phyloP scores from a whole-genome alignment of 2,329 filamentous ascomycete genomes.

The Talaromyces sp. region DNA sequence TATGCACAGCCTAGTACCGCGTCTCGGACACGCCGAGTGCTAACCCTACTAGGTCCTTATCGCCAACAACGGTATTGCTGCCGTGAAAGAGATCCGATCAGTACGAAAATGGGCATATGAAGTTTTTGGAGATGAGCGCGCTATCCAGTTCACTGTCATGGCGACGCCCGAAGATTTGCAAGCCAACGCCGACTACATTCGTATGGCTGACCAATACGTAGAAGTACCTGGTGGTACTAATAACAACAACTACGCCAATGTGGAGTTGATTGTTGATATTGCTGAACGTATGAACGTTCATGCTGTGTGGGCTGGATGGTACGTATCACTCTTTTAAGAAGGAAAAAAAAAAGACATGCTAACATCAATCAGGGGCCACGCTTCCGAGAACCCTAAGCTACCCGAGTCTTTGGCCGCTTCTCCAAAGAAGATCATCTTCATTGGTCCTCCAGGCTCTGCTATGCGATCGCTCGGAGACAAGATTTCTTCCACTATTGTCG shows the following conservation, averaged over 20 bases:
- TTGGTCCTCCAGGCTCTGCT: slow-evolving; percentile 92
- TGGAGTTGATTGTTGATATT: slow-evolving; percentile 97
- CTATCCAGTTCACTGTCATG: slow-evolving; percentile 99
- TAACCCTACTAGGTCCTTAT: slow-evolving; percentile 73
- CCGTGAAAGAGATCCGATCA: slow-evolving; percentile 98
- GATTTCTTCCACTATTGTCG: slow-evolving; percentile 98
- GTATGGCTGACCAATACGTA: slow-evolving; percentile 99
- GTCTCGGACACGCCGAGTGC: neutral
- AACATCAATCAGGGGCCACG: slow-evolving; percentile 70
- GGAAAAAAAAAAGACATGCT: neutral
- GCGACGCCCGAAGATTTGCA: slow-evolving; percentile 95
- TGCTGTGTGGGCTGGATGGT: slow-evolving; percentile 99
- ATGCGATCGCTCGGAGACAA: slow-evolving; percentile 99
- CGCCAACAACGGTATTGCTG: slow-evolving; percentile 99
- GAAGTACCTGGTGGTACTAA: slow-evolving; percentile 89
- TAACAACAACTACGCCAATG: slow-evolving; percentile 99
- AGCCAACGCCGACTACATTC: slow-evolving; percentile 98
- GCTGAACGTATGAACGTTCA: slow-evolving; percentile 98
- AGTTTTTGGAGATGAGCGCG: slow-evolving; percentile 95
- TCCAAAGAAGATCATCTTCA: slow-evolving; percentile 98
- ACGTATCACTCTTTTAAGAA: neutral
- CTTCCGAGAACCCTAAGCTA: slow-evolving; percentile 96
- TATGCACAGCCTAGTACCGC: slow-evolving; percentile 49
- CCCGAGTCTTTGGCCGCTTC: slow-evolving; percentile 94
- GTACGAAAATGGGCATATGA: slow-evolving; percentile 99